Evolutionary conservation across 2,329 filamentous ascomycete species (phyloP), one percentile per base, ranked within the genome.

Genomic region (Dactylellina cionopaga): DNA sequence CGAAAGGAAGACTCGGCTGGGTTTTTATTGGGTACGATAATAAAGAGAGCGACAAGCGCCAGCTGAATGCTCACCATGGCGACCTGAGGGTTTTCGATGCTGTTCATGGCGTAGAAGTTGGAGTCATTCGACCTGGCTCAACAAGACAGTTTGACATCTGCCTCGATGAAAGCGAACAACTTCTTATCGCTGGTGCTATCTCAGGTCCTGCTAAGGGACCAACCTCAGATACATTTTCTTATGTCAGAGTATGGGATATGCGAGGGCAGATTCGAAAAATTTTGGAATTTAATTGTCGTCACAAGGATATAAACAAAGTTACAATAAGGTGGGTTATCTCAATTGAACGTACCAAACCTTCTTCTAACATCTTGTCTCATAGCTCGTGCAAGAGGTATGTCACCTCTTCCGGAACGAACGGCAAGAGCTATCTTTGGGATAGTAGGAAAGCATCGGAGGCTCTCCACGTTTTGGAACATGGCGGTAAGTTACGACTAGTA

Each of bases 241-340:
- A 56, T 41, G 62, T 74, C 13, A 47, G 69, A 29, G 55, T 74
- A 25, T 74, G 49, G 31, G 62, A 74, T 49, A 56, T 74, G 41
- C 22, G 52, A 35, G 24, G 13, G 11, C 37, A 51, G 9, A 39
- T 47, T 19, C 74, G 70, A 17, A 59, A 58, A 24, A 27, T 31
- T 5, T 51, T 37, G 10, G 70, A 76, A 15, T 56, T 75, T 19
- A 55, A 71, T 37, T 75, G 65, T 24, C 25, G 22, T n/a, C 76
- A 77, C 35, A 68, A 27, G 24, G 76, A 77, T 65, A 74, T 77
- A 25, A 77, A 77, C 35, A 68, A 51, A 22, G 75, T 77, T 24
- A 76, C 76, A 2, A 74, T 77, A 17, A 77, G 76, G 75, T 77
- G 52, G 33, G 74, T 52, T 27, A 13, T 49, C 11, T 17, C 17